A percentile compares a stretch with the other conserved stretches of the same genome.
Evolutionary conservation across 192 early-diverging fungal genomes (phyloP).

Genomic region (Podila epigama): DNA sequence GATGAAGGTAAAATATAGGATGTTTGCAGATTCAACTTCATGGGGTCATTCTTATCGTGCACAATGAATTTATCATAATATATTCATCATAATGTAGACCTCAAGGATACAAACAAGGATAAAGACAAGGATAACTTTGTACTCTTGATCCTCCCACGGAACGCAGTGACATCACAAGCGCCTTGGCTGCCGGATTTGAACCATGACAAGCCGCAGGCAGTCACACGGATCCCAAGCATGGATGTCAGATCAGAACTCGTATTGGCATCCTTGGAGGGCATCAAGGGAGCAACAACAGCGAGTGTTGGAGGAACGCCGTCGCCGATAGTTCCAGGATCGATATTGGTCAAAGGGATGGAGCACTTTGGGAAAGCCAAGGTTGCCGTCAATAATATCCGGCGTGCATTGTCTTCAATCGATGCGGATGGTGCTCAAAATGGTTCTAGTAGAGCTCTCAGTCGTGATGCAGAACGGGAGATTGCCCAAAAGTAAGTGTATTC

Average conservation of each 20-base stretch:
- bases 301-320: no score
- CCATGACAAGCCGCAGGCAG: constrained; percentile 17
- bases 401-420: constrained; percentile 1
- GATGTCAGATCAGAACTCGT: neutral
- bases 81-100: no score
- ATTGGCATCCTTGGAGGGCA: neutral
- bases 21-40: no score
- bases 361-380: constrained; percentile 22
- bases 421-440: neutral
- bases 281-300: neutral
- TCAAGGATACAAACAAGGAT: neutral
- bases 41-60: no score
- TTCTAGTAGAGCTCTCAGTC: neutral
- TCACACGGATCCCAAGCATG: neutral
- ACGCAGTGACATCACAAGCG: neutral
- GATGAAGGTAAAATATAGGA: neutral
- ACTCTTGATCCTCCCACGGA: constrained; percentile 27
- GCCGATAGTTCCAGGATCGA: neutral
- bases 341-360: constrained; percentile 12
- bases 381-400: neutral
- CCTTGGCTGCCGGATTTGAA: constrained; percentile 45
- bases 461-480: neutral
- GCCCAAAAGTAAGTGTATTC: neutral
- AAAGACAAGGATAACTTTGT: constrained; percentile 18
- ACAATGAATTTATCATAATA: no score